Evolutionary conservation across 108 stramenopile genomes (phyloP), one percentile per base, ranked within the genome.

Genomic region (Nitzschia sp.): DNA sequence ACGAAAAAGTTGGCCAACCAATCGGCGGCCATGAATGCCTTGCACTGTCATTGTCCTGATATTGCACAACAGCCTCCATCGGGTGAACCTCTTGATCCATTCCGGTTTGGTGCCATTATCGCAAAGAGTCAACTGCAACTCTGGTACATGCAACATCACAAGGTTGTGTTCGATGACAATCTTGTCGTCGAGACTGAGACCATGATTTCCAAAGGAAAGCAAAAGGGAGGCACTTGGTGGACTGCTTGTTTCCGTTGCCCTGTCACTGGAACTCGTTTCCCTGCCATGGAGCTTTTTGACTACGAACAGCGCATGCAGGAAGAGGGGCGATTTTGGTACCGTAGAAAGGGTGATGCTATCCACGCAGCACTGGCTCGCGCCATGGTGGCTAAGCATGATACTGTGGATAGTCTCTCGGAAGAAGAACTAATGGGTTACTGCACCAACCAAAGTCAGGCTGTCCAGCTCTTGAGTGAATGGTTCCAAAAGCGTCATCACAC

Each of bases 351-450:
- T 6, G 46, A 62, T n/a, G 70, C 82, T 15, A 48, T 75, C 24
- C 70, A 75, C 17, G 82, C 82, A 8, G 77, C 82, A 19, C 62
- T 72, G 3, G 77, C 65, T 14, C 64, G 57, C 1, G 77, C 70
- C 3, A 26, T 83, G 44, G 68, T 71, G 44, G 51, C 39, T n/a
- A 75, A 72, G 17, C 19, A 66, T 39, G 64, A 37, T 51, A 51
- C 39, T 12, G 48, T 15, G 19, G 29, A 19, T 8, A 41, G 42
- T 24, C 22, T 58, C 17, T 5, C 26, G 2, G 24, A n/a, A 6
- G 43, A 43, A 43, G 8, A 17, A 20, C 12, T 20, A 38, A 12
- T 50, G 37, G 21, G 51, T 29, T 51, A 21, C 10, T 63, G 10
- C 25, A 42, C 10, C 17, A 24, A 11, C 1, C n/a, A 48, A 48